Conservation (phyloP, 495 filamentous ascomycete genomes). For the Tuber borchii region DNA sequence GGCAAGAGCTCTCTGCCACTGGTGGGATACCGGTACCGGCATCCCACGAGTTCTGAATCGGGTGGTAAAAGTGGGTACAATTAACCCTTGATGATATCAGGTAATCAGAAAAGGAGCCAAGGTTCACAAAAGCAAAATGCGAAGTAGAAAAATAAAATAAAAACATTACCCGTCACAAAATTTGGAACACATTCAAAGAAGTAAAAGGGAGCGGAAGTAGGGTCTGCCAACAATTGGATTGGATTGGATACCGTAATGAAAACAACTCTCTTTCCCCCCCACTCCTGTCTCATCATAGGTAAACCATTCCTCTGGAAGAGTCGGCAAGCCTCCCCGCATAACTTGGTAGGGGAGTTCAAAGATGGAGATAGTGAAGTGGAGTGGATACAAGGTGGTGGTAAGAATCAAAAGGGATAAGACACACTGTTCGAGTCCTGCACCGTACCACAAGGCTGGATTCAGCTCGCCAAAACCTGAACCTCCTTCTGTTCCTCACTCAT, state of each 20-base stretch:
- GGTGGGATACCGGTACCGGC: background rate
- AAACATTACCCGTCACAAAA: constrained; percentile 2
- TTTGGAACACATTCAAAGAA: background rate
- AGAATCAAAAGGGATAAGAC: background rate
- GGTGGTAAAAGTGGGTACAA: background rate
- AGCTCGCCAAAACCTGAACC: background rate
- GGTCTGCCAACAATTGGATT: background rate
- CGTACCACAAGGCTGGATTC: background rate
- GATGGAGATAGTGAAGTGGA: background rate
- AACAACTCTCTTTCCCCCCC: background rate
- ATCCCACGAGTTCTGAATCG: too few relatives aligned
- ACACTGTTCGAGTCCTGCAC: background rate
- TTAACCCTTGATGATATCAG: background rate
- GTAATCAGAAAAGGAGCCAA: background rate
- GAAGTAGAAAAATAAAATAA: background rate
- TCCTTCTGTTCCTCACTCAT: background rate
- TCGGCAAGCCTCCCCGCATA: background rate
- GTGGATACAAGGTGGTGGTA: too few relatives aligned
- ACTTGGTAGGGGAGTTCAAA: background rate
- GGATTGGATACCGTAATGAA: background rate
- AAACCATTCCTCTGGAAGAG: background rate
- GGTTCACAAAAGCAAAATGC: background rate
- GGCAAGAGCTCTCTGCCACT: too few relatives aligned
- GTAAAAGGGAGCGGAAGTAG: background rate
- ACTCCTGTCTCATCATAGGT: background rate